Conservation (phyloP, 192 early-diverging fungal species). For the Podila horticola region DNA sequence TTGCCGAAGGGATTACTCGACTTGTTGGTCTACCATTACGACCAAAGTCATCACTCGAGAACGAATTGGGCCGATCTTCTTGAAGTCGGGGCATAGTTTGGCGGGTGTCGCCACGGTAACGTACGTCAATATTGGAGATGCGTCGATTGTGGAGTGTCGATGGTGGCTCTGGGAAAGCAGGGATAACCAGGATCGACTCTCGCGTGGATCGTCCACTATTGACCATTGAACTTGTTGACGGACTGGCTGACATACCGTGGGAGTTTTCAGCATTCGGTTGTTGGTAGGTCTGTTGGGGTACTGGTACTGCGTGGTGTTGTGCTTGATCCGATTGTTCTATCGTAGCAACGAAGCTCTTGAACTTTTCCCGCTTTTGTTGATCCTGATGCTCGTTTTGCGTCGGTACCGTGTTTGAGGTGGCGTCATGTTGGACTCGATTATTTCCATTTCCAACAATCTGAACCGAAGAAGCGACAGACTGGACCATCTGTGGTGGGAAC, state of each 20-base stretch:
- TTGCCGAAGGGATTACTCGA: background rate
- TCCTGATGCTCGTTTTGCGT: background rate
- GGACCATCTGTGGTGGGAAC: background rate
- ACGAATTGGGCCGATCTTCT: constrained; percentile 9
- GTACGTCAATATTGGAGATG: constrained; percentile 35
- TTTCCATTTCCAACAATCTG: constrained; percentile 1
- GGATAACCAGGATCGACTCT: constrained; percentile 32
- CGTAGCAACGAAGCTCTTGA: constrained; percentile 15
- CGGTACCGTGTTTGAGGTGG: background rate
- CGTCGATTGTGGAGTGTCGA: constrained; percentile 41
- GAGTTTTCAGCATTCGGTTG: background rate
- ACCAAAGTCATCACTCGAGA: constrained; percentile 25
- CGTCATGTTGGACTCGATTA: background rate
- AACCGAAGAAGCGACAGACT: background rate
- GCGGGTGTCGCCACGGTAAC: constrained; percentile 10
- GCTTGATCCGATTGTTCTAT: constrained; percentile 9
- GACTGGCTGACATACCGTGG: background rate
- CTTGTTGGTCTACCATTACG: background rate
- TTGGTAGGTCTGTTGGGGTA: background rate
- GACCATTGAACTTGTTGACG: background rate
- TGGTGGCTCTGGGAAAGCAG: constrained; percentile 37
- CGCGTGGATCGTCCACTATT: background rate
- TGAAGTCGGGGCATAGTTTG: background rate
- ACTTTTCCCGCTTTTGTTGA: constrained; percentile 3
- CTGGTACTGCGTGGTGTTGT: background rate